Evolutionary conservation across 192 early-diverging fungal genomes (phyloP).

Genomic region (Funneliformis geosporum): DNA sequence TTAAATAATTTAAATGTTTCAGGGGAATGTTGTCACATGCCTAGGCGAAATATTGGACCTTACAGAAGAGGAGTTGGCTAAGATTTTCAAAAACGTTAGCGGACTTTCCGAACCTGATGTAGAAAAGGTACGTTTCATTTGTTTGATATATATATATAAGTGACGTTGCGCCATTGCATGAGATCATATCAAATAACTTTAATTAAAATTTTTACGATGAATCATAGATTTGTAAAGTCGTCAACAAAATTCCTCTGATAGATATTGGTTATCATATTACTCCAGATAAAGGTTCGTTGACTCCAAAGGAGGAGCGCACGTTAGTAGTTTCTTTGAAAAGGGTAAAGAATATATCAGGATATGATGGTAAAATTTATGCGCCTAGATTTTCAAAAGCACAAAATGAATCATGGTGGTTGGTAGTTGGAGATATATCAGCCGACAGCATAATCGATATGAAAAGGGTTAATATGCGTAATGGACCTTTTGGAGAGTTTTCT

Average conservation of each 20-base stretch:
- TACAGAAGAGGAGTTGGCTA: constrained; percentile 30
- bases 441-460: constrained; percentile 81
- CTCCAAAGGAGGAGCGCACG: constrained; percentile 38
- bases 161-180: not conserved
- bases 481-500: constrained; percentile 8
- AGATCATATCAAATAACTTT: not conserved
- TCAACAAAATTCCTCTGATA: constrained; percentile 49
- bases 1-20: not conserved
- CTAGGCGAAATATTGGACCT: constrained; percentile 42
- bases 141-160: too few relatives aligned
- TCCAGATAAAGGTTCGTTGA: constrained; percentile 49
- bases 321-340: constrained; percentile 32
- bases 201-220: not conserved
- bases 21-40: constrained; percentile 35
- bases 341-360: constrained; percentile 12
- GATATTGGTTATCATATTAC: constrained; percentile 47
- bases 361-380: constrained; percentile 68
- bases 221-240: constrained; percentile 48
- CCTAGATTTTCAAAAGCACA: constrained; percentile 90
- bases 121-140: constrained; percentile 6
- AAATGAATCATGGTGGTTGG: constrained; percentile 92
- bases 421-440: constrained; percentile 65
- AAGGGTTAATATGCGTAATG: constrained; percentile 69
- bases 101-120: not conserved
- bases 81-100: constrained; percentile 28